A percentile compares a stretch with the other conserved stretches of the same genome.
Evolutionary conservation across 345 rosid genomes (phyloP).

Genomic region (Turnera subulata): DNA sequence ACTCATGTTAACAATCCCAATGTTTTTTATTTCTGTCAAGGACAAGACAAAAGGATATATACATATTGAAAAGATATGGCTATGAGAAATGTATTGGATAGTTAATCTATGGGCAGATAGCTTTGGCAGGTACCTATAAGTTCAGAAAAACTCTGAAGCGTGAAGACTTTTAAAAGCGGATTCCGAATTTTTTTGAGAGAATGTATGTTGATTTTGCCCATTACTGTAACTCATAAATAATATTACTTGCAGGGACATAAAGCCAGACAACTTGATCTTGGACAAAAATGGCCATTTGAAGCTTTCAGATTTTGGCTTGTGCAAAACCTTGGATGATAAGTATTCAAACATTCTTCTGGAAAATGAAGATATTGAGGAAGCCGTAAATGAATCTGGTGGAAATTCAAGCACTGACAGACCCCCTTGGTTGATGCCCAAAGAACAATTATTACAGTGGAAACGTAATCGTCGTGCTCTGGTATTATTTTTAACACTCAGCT

Average conservation of each 20-base stretch:
- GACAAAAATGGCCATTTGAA: constrained; percentile 93
- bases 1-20: too few relatives aligned
- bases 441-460: constrained; percentile 74
- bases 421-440: constrained; percentile 89
- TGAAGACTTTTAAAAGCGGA: neutral
- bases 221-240: constrained; percentile 16
- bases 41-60: too few relatives aligned
- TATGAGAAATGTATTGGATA: too few relatives aligned
- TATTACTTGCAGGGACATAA: constrained; percentile 74
- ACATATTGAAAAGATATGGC: too few relatives aligned
- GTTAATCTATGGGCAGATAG: too few relatives aligned
- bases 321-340: constrained; percentile 92
- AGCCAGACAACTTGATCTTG: constrained; percentile 93
- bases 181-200: neutral
- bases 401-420: constrained; percentile 34
- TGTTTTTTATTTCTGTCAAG: too few relatives aligned
- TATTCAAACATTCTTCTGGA: constrained; percentile 77
- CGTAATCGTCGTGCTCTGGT: constrained; percentile 96
- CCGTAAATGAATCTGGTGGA: constrained; percentile 39
- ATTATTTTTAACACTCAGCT: constrained; percentile 18
- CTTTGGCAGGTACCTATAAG: neutral
- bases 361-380: constrained; percentile 63
- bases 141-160: neutral
- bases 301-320: constrained; percentile 99
- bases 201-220: neutral